Conservation (phyloP, 495 filamentous ascomycete species). For the Penicillium nucicola region DNA sequence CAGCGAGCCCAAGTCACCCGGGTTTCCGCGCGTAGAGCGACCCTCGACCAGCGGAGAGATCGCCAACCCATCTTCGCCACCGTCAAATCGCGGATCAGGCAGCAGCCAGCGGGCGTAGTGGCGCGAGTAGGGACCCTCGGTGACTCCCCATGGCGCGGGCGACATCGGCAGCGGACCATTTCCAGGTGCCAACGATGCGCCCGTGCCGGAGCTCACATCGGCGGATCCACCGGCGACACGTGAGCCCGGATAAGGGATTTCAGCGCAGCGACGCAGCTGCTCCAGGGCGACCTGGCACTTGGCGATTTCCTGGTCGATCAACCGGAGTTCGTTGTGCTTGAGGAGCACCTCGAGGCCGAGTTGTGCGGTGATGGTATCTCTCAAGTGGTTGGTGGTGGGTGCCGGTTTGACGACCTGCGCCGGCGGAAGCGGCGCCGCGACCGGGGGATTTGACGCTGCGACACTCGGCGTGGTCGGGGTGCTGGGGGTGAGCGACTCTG, state of each 20-base stretch:
- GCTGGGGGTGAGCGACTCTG: not conserved
- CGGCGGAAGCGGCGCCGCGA: constrained; percentile 9
- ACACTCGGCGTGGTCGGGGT: constrained; percentile 2
- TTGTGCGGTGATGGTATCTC: constrained; percentile 76
- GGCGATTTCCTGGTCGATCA: constrained; percentile 94
- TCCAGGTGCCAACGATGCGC: constrained; percentile 57
- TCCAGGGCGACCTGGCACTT: constrained; percentile 96
- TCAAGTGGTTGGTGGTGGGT: constrained; percentile 43
- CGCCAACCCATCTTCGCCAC: constrained; percentile 39
- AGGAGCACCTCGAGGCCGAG: constrained; percentile 87
- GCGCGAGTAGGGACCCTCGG: constrained; percentile 85
- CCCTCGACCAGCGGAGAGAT: constrained; percentile 44
- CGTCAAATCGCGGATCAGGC: constrained; percentile 83
- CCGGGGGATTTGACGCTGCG: constrained; percentile 8
- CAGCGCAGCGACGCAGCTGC: constrained; percentile 84
- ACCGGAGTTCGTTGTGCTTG: constrained; percentile 89
- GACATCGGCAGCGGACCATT: constrained; percentile 57
- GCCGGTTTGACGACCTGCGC: constrained; percentile 22
- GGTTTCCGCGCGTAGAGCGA: constrained; percentile 71
- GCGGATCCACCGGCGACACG: constrained; percentile 56
- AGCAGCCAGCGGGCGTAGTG: constrained; percentile 95
- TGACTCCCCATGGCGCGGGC: constrained; percentile 81
- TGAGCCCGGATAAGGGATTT: constrained; percentile 81
- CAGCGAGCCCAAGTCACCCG: constrained; percentile 51
- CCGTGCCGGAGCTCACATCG: constrained; percentile 68